Base-by-base conservation (phyloP, 169 alveolate genomes). In the Eimeria acervulina region DNA sequence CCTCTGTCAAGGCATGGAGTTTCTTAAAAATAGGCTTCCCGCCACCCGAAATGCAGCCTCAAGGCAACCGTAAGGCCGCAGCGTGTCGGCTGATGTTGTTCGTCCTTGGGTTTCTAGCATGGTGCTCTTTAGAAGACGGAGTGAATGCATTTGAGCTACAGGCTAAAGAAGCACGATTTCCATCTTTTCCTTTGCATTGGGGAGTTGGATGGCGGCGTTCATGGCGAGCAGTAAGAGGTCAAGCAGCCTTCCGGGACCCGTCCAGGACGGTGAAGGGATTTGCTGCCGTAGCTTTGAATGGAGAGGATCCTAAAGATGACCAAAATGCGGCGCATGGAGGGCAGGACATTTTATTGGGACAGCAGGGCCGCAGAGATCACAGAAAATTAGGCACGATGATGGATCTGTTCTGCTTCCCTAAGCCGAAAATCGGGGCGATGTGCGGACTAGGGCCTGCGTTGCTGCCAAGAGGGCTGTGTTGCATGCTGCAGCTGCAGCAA, bases 371-470 rank as follows among this genome's bases (percentile, higher is more conserved):
- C 72, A 36, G 42, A n/a, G 95, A 85, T 28, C 96, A 94, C 55
- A 80, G 90, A 19, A 10, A 23, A 5, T 26, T 94, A 31, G 96
- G 96, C 28, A 31, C 95, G 21, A 74, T 51, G 63, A 94, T 94
- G 96, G 95, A 84, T 19, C 90, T 94, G 84, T 94, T 94, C 72
- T 40, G 78, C 72, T 26, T 85, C 38, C 74, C 96, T 0, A 63
- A 88, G 72, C 93, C 93, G 15, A 28, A 47, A 66, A 55, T 84
- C 31, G 66, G 88, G 33, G 38, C 76, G 26, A 87, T 61, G 74
- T 70, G 96, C 26, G 91, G 85, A 4, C 47, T 93, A 33, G 93
- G 96, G 59, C 96, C 96, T 12, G 93, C 89, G 33, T 66, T 93
- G 31, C 93, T 93, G 42, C 96, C 96, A n/a, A 74, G 80, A 38